phyloP scores from a whole-genome alignment of 1,284 basidiomycete genomes.

The Stereum hirsutum region DNA sequence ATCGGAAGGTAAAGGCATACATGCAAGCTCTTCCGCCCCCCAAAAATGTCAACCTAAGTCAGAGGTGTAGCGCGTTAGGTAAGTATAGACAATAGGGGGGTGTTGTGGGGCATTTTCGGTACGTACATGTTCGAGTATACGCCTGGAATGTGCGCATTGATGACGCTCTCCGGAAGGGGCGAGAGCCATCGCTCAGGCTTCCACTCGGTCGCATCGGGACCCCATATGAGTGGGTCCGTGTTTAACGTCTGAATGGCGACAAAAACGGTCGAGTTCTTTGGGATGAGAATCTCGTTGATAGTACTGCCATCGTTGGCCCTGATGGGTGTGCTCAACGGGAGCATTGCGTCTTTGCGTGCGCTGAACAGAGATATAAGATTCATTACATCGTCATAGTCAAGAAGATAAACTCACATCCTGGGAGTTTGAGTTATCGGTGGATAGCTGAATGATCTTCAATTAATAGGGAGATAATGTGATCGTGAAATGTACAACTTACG shows the following conservation, averaged over 20 bases:
- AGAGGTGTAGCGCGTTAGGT: background rate
- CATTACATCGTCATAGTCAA: too few relatives aligned
- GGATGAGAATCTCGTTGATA: background rate
- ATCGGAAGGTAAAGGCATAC: conserved; percentile 3
- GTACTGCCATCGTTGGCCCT: background rate
- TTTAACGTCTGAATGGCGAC: background rate
- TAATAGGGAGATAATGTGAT: too few relatives aligned
- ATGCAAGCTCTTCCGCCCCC: conserved; percentile 16
- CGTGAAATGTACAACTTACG: conserved; percentile 6
- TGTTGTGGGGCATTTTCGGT: too few relatives aligned
- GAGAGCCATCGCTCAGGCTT: conserved; percentile 3
- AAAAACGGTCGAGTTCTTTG: background rate
- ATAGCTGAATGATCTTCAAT: conserved; percentile 3
- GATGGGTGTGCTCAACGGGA: background rate
- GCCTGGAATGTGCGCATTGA: conserved; percentile 1
- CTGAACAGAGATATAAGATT: background rate
- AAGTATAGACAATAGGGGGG: background rate
- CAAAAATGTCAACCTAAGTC: conserved; percentile 14
- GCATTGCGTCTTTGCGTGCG: background rate
- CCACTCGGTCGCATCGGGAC: background rate
- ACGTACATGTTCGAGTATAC: conserved; percentile 4
- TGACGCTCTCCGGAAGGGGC: conserved; percentile 4
- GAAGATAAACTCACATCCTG: conserved; percentile 6
- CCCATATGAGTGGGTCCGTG: background rate
- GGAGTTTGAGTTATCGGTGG: conserved; percentile 10